Evolutionary conservation across 1,139 yeast genomes (phyloP).

Genomic region (Geotrichum reessii): DNA sequence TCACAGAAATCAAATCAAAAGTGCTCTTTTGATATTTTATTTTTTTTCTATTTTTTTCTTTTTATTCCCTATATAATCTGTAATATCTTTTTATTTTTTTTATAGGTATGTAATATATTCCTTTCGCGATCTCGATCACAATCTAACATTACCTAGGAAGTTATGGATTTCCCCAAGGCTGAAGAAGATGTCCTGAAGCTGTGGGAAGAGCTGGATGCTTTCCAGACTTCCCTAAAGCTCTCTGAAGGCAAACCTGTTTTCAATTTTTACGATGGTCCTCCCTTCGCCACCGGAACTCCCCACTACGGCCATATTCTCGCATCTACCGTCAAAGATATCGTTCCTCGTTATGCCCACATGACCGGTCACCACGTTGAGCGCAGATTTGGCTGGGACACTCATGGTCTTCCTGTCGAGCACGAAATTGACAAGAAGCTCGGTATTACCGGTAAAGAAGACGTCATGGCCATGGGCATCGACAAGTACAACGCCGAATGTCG

Average conservation of each 20-base stretch:
- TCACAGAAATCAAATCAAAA: neutral
- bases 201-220: constrained; percentile 92
- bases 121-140: neutral
- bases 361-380: constrained; percentile 94
- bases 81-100: neutral
- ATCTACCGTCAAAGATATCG: constrained; percentile 93
- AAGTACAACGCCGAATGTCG: constrained; percentile 93
- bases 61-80: neutral
- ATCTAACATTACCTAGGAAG: neutral
- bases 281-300: constrained; percentile 98
- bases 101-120: neutral
- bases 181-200: constrained; percentile 72
- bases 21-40: neutral
- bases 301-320: constrained; percentile 97
- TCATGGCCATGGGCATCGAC: constrained; percentile 86
- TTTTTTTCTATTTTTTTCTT: neutral
- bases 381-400: constrained; percentile 99
- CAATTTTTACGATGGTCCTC: constrained; percentile 97
- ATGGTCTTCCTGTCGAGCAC: constrained; percentile 96
- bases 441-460: constrained; percentile 89
- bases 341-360: constrained; percentile 97
- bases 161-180: constrained; percentile 69
- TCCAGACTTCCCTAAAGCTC: constrained; percentile 76
- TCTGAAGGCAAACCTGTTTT: constrained; percentile 83
- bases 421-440: constrained; percentile 97